Evolutionary conservation across 2,329 filamentous ascomycete genomes (phyloP).

Genomic region (Monilinia fructigena): DNA sequence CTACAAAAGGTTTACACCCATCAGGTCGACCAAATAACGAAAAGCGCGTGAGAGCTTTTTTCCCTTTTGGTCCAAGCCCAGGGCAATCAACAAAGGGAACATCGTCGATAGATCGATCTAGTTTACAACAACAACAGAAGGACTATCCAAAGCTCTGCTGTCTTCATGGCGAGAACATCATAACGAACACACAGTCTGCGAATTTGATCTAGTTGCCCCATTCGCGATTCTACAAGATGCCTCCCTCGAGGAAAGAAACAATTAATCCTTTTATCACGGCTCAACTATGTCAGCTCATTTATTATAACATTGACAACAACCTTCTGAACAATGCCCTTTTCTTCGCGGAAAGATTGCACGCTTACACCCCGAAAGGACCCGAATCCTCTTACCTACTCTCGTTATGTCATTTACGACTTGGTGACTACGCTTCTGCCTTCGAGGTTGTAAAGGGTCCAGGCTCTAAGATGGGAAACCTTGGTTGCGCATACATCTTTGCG

Average conservation of each 20-base stretch:
- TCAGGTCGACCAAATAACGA: slow-evolving; percentile 24
- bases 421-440: slow-evolving; percentile 81
- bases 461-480: slow-evolving; percentile 71
- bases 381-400: slow-evolving; percentile 83
- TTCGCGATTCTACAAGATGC: slow-evolving; percentile 34
- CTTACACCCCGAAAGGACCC: slow-evolving; percentile 75
- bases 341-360: slow-evolving; percentile 81
- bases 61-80: not conserved
- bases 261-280: slow-evolving; percentile 35
- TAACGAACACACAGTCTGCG: slow-evolving; percentile 29
- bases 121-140: not conserved
- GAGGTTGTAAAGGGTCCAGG: slow-evolving; percentile 74
- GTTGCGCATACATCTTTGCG: slow-evolving; percentile 88
- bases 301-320: slow-evolving; percentile 83
- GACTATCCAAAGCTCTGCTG: slow-evolving; percentile 19
- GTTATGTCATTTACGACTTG: slow-evolving; percentile 78
- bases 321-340: slow-evolving; percentile 89
- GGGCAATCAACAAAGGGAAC: slow-evolving; percentile 2
- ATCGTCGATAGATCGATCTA: not conserved
- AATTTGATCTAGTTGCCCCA: slow-evolving; percentile 26
- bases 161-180: slow-evolving; percentile 38
- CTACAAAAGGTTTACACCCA: slow-evolving; percentile 13
- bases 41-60: slow-evolving; percentile 14
- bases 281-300: slow-evolving; percentile 56
- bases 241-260: slow-evolving; percentile 27